Evolutionary conservation across 768 basidiomycete genomes (phyloP).

Genomic region (Daedaleopsis nitida): DNA sequence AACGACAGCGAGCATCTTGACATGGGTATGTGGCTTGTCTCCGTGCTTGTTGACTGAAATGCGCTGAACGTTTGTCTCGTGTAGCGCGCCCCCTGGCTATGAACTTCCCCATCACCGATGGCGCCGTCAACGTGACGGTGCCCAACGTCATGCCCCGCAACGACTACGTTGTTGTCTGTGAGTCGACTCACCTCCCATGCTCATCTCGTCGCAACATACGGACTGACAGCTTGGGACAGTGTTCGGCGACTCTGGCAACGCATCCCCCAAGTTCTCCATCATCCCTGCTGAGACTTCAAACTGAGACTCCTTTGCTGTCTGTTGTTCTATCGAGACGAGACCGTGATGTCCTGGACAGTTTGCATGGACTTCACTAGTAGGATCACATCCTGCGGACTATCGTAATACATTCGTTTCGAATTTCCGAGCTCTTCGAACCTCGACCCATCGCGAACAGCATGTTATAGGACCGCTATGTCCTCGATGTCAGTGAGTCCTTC

Average conservation of each 20-base stretch:
- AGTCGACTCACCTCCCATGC: conserved; percentile 8
- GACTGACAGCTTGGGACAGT: conserved; percentile 34
- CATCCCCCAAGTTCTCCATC: conserved; percentile 31
- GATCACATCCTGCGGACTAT: neutral
- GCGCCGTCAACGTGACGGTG: conserved; percentile 41
- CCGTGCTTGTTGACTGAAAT: neutral
- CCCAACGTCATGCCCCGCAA: conserved; percentile 38
- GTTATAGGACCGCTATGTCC: no score
- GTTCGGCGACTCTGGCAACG: conserved; percentile 50
- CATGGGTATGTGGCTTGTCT: conserved; percentile 38
- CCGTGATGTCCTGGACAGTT: neutral
- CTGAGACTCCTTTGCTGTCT: no score
- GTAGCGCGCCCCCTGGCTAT: conserved; percentile 46
- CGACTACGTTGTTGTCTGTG: conserved; percentile 51
- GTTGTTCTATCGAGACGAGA: neutral
- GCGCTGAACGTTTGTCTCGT: neutral
- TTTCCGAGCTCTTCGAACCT: no score
- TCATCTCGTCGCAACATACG: neutral
- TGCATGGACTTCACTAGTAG: conserved; percentile 5
- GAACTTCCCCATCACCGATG: conserved; percentile 42
- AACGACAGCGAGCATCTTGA: conserved; percentile 51
- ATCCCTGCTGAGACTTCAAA: neutral
- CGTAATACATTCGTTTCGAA: conserved; percentile 1
- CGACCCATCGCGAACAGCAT: no score
- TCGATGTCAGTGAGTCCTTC: no score